Evolutionary conservation across 2,329 filamentous ascomycete species (phyloP).

Genomic region (Kalmusia sp.): DNA sequence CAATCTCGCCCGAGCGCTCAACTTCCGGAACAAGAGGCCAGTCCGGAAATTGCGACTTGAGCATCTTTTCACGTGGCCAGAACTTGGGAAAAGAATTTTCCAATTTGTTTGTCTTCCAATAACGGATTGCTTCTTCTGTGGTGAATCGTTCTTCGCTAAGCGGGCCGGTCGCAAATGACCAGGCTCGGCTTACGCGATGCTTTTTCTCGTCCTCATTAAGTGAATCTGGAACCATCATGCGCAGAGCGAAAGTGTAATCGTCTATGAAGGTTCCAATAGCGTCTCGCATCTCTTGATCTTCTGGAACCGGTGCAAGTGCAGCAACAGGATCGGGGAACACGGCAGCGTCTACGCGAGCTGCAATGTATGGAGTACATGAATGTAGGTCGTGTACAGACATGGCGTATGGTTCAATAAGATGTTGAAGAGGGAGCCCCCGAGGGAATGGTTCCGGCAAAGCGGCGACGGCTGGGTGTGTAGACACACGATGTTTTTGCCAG

Average conservation of each 20-base stretch:
- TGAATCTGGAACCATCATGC: slow-evolving; percentile 25
- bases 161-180: slow-evolving; percentile 35
- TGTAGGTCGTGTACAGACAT: slow-evolving; percentile 16
- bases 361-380: slow-evolving; percentile 31
- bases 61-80: neutral
- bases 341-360: slow-evolving; percentile 22
- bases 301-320: slow-evolving; percentile 25
- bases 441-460: slow-evolving; percentile 38
- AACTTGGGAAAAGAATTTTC: neutral
- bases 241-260: slow-evolving; percentile 36
- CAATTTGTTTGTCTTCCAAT: slow-evolving; percentile 27
- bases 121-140: slow-evolving; percentile 35
- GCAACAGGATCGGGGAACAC: slow-evolving; percentile 28
- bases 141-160: slow-evolving; percentile 36
- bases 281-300: slow-evolving; percentile 26
- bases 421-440: slow-evolving; percentile 43
- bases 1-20: slow-evolving; percentile 17
- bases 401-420: slow-evolving; percentile 28
- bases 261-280: slow-evolving; percentile 46
- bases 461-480: slow-evolving; percentile 25
- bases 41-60: neutral
- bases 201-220: slow-evolving; percentile 17
- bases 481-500: slow-evolving; percentile 37
- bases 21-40: slow-evolving; percentile 27
- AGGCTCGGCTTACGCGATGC: slow-evolving; percentile 26